Conservation (phyloP, 768 basidiomycete genomes). For the Phanerochaete sordida region DNA sequence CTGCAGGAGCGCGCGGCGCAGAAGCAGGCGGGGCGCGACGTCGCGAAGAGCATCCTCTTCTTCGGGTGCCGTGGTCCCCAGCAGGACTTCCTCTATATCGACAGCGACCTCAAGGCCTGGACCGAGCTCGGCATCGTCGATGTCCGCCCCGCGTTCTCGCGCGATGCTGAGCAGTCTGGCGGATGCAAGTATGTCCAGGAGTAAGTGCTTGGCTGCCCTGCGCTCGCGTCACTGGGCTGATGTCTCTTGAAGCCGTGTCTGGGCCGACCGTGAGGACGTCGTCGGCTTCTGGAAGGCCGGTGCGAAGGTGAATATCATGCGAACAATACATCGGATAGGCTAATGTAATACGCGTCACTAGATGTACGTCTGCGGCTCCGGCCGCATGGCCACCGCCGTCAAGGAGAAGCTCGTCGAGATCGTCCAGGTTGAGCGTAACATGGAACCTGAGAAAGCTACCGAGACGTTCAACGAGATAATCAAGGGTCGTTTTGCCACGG, state of each 20-base stretch:
- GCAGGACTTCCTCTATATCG: constrained; percentile 40
- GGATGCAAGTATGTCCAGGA: constrained; percentile 14
- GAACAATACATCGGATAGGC: not conserved
- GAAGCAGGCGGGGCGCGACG: constrained; percentile 39
- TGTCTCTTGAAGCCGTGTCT: constrained; percentile 32
- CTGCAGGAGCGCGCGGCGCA: constrained; percentile 47
- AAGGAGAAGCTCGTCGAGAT: constrained; percentile 26
- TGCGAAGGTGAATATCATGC: constrained; percentile 27
- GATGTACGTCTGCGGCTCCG: constrained; percentile 2
- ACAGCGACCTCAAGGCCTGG: constrained; percentile 41
- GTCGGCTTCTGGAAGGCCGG: constrained; percentile 25
- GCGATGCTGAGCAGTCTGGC: constrained; percentile 10
- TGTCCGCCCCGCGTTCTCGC: constrained; percentile 37
- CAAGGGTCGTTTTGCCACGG: constrained; percentile 37
- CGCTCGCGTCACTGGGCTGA: no score
- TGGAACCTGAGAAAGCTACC: constrained; percentile 17
- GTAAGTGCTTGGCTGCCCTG: constrained; percentile 2
- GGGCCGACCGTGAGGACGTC: constrained; percentile 33
- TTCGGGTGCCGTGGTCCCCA: constrained; percentile 43
- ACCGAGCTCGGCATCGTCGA: constrained; percentile 37
- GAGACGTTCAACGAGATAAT: constrained; percentile 28
- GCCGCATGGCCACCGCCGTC: constrained; percentile 15
- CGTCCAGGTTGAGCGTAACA: constrained; percentile 20
- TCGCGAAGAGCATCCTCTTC: constrained; percentile 41
- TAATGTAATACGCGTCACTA: not conserved